Evolutionary conservation across 306 rosid species (phyloP), one percentile per base, ranked within the genome.

Genomic region (Acmispon strigosus): DNA sequence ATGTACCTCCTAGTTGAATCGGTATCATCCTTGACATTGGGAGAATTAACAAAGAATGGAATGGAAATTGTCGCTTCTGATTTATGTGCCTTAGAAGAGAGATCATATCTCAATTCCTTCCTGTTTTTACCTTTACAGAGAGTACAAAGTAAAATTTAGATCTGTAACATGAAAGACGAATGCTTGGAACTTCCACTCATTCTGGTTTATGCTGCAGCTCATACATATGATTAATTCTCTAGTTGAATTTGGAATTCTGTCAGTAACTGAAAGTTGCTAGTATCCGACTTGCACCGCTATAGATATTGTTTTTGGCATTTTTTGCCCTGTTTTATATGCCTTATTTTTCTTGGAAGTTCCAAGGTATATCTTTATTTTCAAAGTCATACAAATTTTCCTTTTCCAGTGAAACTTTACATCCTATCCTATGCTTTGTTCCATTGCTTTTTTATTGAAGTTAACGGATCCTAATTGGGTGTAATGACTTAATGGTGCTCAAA

Each of bases 401-500:
- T 27, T 47, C 53, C 2, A 14, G 54, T 57, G 42, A 29, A 58
- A 65, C 12, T 66, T 42, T 47, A 24, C 48, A 48, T 45, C 42
- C 49, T 42, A 48, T 45, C 42, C 55, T 9, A 14, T 43, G 19
- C 51, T 17, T 57, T 56, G 32, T 14, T 44, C 18, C 61, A 12
- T 32, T 51, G 59, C 18, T 37, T 22, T 54, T 42, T 36, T 13
- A 54, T 67, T 79, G 50, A 55, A 36, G 24, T 81, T 61, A 27
- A 57, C 55, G 7, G 12, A 34, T 43, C 42, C 51, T 59, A 64
- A 56, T 22, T 67, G 54, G 57, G 10, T 54, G 62, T 41, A 11
- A 3, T 14, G 19, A 49, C 69, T 66, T 81, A 50, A 85, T 49
- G 19, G 75, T 71, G 79, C 47, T 71, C 64, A 50, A 58, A n/a